Conservation (phyloP, 2,329 filamentous ascomycete species). For the Monosporascus sp. region DNA sequence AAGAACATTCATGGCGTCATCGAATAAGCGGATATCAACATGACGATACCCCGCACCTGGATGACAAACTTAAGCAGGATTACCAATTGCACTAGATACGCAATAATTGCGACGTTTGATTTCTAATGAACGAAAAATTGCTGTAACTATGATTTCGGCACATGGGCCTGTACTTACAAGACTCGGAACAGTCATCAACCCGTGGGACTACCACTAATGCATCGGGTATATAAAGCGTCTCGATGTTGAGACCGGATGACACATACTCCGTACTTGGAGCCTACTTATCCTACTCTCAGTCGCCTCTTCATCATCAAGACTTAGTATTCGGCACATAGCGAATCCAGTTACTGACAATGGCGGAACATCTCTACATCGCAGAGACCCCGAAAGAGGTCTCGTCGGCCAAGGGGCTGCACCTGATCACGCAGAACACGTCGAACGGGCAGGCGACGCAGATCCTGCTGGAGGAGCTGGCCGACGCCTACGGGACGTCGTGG, state of each 20-base stretch:
- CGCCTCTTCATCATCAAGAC: no score
- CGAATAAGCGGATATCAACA: neutral
- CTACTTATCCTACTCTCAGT: no score
- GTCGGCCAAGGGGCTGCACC: slow-evolving; percentile 16
- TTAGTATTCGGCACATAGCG: no score
- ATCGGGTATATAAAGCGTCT: no score
- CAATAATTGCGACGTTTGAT: neutral
- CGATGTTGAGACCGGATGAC: no score
- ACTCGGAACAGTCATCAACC: no score
- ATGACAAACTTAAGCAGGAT: neutral
- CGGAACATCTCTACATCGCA: slow-evolving; percentile 17
- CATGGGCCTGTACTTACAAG: no score
- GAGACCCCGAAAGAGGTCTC: slow-evolving; percentile 18
- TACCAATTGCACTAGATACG: neutral
- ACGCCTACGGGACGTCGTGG: slow-evolving; percentile 44
- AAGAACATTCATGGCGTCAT: neutral
- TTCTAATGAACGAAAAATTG: neutral
- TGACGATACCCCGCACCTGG: neutral
- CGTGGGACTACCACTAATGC: no score
- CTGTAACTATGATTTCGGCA: neutral
- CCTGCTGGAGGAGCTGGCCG: slow-evolving; percentile 42
- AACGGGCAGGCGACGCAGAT: slow-evolving; percentile 20
- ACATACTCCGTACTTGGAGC: no score
- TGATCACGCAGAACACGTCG: slow-evolving; percentile 19
- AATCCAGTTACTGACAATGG: slow-evolving; percentile 5